Base-by-base conservation (phyloP, 164 flowering plant species). In the Aristolochia fimbriata region DNA sequence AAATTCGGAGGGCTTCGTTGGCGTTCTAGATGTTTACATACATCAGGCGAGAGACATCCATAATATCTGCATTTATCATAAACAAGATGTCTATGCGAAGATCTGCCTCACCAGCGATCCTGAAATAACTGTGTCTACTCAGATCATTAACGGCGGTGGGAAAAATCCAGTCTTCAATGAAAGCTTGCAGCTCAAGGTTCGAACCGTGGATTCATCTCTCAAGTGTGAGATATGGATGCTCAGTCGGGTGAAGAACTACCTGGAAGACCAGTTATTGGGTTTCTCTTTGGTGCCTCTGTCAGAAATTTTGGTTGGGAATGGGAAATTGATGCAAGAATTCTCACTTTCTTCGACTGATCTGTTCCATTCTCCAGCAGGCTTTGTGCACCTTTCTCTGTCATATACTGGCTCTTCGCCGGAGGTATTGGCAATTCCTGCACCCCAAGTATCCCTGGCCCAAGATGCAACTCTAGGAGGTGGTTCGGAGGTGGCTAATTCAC, bases 1-100 rank as follows among this genome's bases (percentile, higher is more conserved):
- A 17, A 56, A 71, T 57, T 31, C 22, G 13, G 78, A 74, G 33
- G 73, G 58, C 37, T 66, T 54, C 63, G 55, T 86, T 53, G 96
- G 90, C 49, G 75, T 75, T 65, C 78, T 93, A 55, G 87, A 93
- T 41, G 95, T 93, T 61, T 81, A 62, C 68, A 64, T 93, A 25
- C 89, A 93, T 61, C 91, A 85, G 59, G 99, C 99, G 6, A 81
- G 95, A 68, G 96, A 91, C 69, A 83, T 93, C 59, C 96, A 90
- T 27, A 93, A 93, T 83, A 85, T 93, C 63, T 93, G 97, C 81
- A 93, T 93, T 64, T 93, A 93, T 76, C 96, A 93, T 46, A 91
- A 93, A 64, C 99, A 93, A 74, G 99, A 93, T 81, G 97, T 90
- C 33, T 93, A 91, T 74, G 96, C 99, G n/a, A 94, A 88, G 81